A percentile compares a stretch with the other conserved stretches of the same genome.
phyloP scores from a whole-genome alignment of 208 protist species.

The Crithidia thermophila region DNA sequence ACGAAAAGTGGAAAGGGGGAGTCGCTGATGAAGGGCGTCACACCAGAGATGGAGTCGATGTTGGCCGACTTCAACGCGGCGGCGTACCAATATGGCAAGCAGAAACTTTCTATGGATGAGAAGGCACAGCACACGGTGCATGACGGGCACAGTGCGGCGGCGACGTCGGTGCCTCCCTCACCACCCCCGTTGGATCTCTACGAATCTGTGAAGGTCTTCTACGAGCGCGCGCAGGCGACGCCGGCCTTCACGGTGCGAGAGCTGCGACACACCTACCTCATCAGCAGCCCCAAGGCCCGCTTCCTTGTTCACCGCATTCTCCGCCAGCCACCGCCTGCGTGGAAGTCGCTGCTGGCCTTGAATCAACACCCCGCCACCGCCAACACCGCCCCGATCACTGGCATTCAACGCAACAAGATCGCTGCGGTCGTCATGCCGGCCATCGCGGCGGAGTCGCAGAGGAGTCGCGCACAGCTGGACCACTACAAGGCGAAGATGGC shows the following conservation, averaged over 20 bases:
- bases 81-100: conserved; percentile 17
- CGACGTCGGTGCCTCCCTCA: neutral
- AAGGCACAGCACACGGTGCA: too few relatives aligned
- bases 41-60: conserved; percentile 19
- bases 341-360: conserved; percentile 26
- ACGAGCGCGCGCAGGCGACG: conserved; percentile 9
- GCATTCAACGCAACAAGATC: neutral
- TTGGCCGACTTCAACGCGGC: conserved; percentile 37
- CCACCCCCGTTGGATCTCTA: conserved; percentile 40
- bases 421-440: neutral
- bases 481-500: conserved; percentile 25
- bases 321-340: conserved; percentile 20
- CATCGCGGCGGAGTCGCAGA: conserved; percentile 9
- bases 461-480: conserved; percentile 20
- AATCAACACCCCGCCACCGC: neutral
- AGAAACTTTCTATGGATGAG: too few relatives aligned
- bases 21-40: conserved; percentile 17
- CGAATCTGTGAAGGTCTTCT: conserved; percentile 33
- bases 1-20: conserved; percentile 13
- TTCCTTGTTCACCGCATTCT: conserved; percentile 35
- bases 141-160: neutral
- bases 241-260: conserved; percentile 7
- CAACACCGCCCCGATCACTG: neutral
- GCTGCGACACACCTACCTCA: conserved; percentile 18
- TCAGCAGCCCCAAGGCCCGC: conserved; percentile 14